Percentiles rank a stretch among this genome's conserved stretches.
phyloP scores from a whole-genome alignment of 257 asterid genomes.

The Solanum bulbocastanum region DNA sequence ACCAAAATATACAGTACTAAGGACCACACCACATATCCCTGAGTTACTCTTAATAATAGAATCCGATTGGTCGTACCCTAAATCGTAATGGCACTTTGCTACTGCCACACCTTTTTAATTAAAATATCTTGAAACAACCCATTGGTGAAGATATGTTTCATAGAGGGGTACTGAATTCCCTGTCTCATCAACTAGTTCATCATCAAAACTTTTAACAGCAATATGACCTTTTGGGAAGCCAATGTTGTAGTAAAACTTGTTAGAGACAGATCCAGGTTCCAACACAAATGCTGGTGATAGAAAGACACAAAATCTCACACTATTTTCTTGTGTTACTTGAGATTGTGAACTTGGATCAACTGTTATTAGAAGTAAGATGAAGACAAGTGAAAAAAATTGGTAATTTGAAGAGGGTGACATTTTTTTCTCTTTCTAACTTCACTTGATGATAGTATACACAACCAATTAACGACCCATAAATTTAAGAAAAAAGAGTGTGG shows the following conservation, averaged over 20 bases:
- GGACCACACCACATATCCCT: slow-evolving; percentile 11
- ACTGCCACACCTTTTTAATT: neutral
- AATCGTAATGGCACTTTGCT: neutral
- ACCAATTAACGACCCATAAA: neutral
- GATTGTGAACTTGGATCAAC: neutral
- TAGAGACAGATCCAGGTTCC: slow-evolving; percentile 19
- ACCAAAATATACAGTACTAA: slow-evolving; percentile 17
- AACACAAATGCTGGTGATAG: slow-evolving; percentile 18
- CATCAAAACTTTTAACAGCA: slow-evolving; percentile 22
- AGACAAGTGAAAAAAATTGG: neutral
- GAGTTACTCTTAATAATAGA: neutral
- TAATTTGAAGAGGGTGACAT: neutral
- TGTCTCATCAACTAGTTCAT: slow-evolving; percentile 24
- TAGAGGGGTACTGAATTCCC: slow-evolving; percentile 23
- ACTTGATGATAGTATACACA: neutral
- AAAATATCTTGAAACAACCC: slow-evolving; percentile 12
- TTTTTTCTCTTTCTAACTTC: neutral
- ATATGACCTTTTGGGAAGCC: slow-evolving; percentile 33
- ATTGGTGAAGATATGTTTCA: slow-evolving; percentile 31
- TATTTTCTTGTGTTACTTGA: neutral
- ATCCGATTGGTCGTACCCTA: slow-evolving; percentile 3
- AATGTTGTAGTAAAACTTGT: slow-evolving; percentile 7
- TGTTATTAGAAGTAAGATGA: neutral
- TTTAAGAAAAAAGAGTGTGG: neutral
- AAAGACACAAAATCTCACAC: slow-evolving; percentile 15